Evolutionary conservation across 768 basidiomycete species (phyloP).

Genomic region (Collybiopsis luxurians): DNA sequence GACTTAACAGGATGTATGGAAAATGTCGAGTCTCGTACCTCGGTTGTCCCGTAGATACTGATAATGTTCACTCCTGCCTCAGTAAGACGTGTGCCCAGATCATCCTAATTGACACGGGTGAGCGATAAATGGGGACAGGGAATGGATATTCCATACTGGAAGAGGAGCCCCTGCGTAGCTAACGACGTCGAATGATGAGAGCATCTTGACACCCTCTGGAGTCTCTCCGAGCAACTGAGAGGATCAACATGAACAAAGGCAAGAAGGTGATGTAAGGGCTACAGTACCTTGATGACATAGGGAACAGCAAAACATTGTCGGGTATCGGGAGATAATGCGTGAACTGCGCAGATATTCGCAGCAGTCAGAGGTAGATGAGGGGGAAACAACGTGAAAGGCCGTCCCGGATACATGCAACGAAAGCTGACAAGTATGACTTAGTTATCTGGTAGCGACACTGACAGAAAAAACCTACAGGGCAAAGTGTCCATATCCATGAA

Average conservation of each 20-base stretch:
- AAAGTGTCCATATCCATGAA: slow-evolving; percentile 38
- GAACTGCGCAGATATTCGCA: slow-evolving; percentile 31
- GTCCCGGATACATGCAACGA: slow-evolving; percentile 36
- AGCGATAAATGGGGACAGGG: not conserved
- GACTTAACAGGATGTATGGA: slow-evolving; percentile 2
- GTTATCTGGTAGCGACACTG: too few relatives aligned
- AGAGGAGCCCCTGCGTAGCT: slow-evolving; percentile 51
- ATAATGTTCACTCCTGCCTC: slow-evolving; percentile 47
- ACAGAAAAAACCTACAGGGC: slow-evolving; percentile 28
- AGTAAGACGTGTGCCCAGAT: slow-evolving; percentile 49
- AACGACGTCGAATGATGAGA: slow-evolving; percentile 46
- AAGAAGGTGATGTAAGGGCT: not conserved
- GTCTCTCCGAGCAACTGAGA: slow-evolving; percentile 44
- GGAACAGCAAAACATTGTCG: slow-evolving; percentile 29
- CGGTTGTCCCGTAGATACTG: slow-evolving; percentile 46
- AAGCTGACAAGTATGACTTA: too few relatives aligned
- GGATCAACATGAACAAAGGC: not conserved
- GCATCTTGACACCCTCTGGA: slow-evolving; percentile 37
- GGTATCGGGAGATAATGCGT: slow-evolving; percentile 26
- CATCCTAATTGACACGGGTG: slow-evolving; percentile 24
- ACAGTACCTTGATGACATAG: too few relatives aligned
- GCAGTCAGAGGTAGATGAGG: slow-evolving; percentile 40
- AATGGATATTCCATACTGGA: slow-evolving; percentile 23
- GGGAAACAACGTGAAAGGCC: slow-evolving; percentile 38
- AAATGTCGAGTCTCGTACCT: slow-evolving; percentile 17